These are phyloP conservation scores for Neopestalotiopsis sp. DNA, from an alignment of 2,329 filamentous ascomycete genomes.

Conservation along the genomic window DNA sequence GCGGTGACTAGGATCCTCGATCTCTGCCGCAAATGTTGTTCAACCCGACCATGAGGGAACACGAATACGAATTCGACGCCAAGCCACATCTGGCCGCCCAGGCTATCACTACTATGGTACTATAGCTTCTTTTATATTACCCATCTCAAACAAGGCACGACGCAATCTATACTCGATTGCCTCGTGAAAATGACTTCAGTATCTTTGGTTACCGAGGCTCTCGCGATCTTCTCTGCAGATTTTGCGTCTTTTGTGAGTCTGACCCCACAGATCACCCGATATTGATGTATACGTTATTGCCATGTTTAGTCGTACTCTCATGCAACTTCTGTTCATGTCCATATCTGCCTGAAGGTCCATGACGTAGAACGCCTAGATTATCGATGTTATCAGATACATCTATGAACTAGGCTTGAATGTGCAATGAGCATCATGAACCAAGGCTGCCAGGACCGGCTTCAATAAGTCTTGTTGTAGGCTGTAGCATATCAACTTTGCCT, in stretches of 20 bases:
- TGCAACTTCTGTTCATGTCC: not conserved
- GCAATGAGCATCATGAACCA: no score
- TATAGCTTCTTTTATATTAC: not conserved
- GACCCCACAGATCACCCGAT: no score
- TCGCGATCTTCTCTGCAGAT: no score
- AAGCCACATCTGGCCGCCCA: not conserved
- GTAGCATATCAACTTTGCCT: no score
- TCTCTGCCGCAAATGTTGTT: not conserved
- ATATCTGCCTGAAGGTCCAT: not conserved
- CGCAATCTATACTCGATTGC: not conserved
- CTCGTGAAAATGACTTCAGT: not conserved
- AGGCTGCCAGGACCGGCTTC: no score
- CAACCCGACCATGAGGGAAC: slow-evolving; percentile 2
- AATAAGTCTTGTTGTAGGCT: no score
- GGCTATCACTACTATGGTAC: not conserved
- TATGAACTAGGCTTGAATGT: no score
- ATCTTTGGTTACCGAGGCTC: no score
- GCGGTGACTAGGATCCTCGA: slow-evolving; percentile 2
- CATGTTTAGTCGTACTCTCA: not conserved
- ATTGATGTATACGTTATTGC: no score
- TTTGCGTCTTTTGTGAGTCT: no score
- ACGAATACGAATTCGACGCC: slow-evolving; percentile 15
- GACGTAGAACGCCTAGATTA: no score
- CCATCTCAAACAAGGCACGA: not conserved
- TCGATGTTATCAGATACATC: no score